Evolutionary conservation across 2,329 filamentous ascomycete genomes (phyloP).

Genomic region (Paraphaeosphaeria sporulosa): DNA sequence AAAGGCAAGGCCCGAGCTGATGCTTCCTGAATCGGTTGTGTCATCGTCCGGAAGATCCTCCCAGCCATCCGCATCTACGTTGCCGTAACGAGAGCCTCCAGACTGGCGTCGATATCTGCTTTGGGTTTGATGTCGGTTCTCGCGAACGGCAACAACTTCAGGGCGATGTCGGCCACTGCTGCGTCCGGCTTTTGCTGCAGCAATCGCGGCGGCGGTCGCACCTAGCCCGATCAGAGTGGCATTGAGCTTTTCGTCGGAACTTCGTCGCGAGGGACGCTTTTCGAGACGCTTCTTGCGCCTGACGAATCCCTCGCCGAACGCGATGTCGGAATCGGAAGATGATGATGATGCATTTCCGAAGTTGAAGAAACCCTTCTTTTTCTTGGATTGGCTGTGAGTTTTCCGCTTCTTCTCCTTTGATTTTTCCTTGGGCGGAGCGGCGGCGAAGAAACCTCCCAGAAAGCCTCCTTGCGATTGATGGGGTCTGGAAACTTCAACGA

Average conservation of each 20-base stretch:
- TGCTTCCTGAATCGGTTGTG: conserved; percentile 55
- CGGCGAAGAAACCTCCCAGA: conserved; percentile 66
- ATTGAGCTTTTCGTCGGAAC: conserved; percentile 56
- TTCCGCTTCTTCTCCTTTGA: conserved; percentile 27
- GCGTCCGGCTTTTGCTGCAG: conserved; percentile 50
- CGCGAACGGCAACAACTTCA: conserved; percentile 46
- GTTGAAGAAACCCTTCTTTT: conserved; percentile 57
- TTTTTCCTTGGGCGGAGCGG: conserved; percentile 51
- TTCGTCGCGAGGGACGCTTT: conserved; percentile 43
- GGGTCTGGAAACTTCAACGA: conserved; percentile 71
- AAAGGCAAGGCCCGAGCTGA: conserved; percentile 68
- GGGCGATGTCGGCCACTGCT: conserved; percentile 36
- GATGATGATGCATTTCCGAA: conserved; percentile 57
- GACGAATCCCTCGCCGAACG: conserved; percentile 53
- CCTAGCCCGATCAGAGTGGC: conserved; percentile 56
- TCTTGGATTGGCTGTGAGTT: conserved; percentile 32
- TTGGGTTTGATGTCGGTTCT: conserved; percentile 35
- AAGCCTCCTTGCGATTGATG: conserved; percentile 54
- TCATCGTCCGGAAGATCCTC: conserved; percentile 49
- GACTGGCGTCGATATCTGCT: conserved; percentile 32
- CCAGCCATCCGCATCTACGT: conserved; percentile 59
- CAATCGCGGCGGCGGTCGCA: conserved; percentile 58
- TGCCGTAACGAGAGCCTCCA: conserved; percentile 47
- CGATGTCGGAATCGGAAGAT: conserved; percentile 56
- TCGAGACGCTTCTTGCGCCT: conserved; percentile 33